These are phyloP conservation scores for Cyclocybe aegerita DNA, from an alignment of 768 basidiomycete genomes.

Conservation along the genomic window DNA sequence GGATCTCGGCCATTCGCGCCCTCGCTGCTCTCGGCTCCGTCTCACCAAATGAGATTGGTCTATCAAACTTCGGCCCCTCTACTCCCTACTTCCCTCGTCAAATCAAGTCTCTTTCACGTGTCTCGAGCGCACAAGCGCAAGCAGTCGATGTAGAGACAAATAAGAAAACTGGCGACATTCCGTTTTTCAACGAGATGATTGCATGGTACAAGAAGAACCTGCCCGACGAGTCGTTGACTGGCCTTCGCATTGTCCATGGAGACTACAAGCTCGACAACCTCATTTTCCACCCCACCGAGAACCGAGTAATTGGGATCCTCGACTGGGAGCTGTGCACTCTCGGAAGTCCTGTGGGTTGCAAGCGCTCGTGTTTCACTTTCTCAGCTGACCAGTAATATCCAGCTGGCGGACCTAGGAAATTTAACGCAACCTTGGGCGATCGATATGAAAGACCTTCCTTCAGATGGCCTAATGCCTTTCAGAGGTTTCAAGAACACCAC, in stretches of 20 bases:
- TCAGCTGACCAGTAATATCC: too few species aligned
- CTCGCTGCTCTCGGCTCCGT: slow-evolving; percentile 70
- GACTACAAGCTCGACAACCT: slow-evolving; percentile 99
- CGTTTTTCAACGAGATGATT: slow-evolving; percentile 69
- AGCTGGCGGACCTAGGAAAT: slow-evolving; percentile 90
- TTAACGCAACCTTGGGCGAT: slow-evolving; percentile 83
- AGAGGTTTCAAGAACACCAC: slow-evolving; percentile 65
- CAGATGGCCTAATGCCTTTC: slow-evolving; percentile 26
- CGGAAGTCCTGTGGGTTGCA: slow-evolving; percentile 75
- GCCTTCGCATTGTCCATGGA: slow-evolving; percentile 90
- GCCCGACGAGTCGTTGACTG: slow-evolving; percentile 75
- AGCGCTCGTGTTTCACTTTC: neutral
- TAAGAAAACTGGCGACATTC: slow-evolving; percentile 66
- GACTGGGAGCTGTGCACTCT: slow-evolving; percentile 99
- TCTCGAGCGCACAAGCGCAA: slow-evolving; percentile 77
- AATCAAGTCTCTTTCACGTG: slow-evolving; percentile 81
- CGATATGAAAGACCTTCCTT: slow-evolving; percentile 39
- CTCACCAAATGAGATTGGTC: slow-evolving; percentile 62
- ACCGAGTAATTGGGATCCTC: slow-evolving; percentile 89
- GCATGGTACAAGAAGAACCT: slow-evolving; percentile 74
- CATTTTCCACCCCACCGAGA: slow-evolving; percentile 90
- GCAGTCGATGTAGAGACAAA: slow-evolving; percentile 65
- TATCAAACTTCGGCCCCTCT: slow-evolving; percentile 68
- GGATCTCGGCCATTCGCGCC: slow-evolving; percentile 73
- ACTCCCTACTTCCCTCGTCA: slow-evolving; percentile 92